phyloP scores from a whole-genome alignment of 2,329 filamentous ascomycete genomes.

The Aspergillus vadensis region DNA sequence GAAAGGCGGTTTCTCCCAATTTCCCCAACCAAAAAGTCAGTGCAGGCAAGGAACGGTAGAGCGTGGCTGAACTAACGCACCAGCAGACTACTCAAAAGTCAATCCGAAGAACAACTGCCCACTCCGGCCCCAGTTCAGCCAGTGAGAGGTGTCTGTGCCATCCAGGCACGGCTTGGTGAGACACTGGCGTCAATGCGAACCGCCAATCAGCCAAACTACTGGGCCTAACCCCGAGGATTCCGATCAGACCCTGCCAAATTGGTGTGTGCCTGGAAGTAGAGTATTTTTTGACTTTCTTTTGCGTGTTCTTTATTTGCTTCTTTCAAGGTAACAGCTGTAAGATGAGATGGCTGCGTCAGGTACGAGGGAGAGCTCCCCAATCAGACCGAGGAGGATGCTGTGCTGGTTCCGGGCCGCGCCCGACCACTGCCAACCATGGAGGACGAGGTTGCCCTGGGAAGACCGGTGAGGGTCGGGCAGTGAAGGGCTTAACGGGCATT shows the following conservation, averaged over 20 bases:
- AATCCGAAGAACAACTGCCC: neutral
- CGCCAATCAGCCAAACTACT: conserved; percentile 8
- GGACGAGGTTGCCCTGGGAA: neutral
- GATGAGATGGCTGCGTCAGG: neutral
- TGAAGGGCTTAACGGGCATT: neutral
- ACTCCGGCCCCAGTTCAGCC: neutral
- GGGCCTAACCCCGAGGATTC: neutral
- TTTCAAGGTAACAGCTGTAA: neutral
- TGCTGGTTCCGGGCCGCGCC: neutral
- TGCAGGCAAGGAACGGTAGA: neutral
- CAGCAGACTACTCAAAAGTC: conserved; percentile 1
- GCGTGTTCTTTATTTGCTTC: neutral
- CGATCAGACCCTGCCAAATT: neutral
- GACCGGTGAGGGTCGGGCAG: conserved; percentile 1
- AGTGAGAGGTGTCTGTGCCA: neutral
- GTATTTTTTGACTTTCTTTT: neutral
- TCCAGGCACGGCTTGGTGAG: conserved; percentile 3
- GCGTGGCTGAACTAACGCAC: neutral
- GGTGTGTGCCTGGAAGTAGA: neutral
- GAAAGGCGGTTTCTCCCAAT: too few species aligned
- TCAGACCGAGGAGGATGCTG: neutral
- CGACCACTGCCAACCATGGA: neutral
- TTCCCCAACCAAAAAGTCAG: neutral
- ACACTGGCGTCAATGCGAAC: conserved; percentile 4
- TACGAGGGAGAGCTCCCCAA: neutral